phyloP scores from a whole-genome alignment of 495 filamentous ascomycete genomes.

The Hypoxylon trugodes region DNA sequence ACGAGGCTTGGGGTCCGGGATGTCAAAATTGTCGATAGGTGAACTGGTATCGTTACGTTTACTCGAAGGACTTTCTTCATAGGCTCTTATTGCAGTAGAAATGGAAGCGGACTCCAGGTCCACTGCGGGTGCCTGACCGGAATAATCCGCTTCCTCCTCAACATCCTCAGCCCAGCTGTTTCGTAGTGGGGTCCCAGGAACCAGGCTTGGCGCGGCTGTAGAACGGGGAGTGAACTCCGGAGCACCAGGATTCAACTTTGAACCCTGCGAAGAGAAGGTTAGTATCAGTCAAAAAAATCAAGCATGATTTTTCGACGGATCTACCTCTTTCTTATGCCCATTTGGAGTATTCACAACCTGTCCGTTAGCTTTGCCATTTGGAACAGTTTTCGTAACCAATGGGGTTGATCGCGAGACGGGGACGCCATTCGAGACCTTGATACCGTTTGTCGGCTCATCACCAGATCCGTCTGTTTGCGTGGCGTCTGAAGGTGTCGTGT shows the following conservation, averaged over 20 bases:
- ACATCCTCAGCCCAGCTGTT: slow-evolving; percentile 46
- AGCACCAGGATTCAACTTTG: slow-evolving; percentile 62
- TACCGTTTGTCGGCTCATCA: slow-evolving; percentile 42
- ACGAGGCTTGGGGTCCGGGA: slow-evolving; percentile 34
- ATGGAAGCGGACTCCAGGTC: slow-evolving; percentile 29
- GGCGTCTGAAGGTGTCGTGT: slow-evolving; percentile 15
- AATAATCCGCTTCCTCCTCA: slow-evolving; percentile 30
- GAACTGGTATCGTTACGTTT: slow-evolving; percentile 27
- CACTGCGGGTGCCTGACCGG: not conserved
- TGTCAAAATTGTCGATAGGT: slow-evolving; percentile 17
- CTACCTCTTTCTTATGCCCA: slow-evolving; percentile 58
- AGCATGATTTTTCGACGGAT: slow-evolving; percentile 53
- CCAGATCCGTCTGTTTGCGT: slow-evolving; percentile 41
- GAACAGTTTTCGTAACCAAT: slow-evolving; percentile 7
- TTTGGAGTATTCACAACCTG: slow-evolving; percentile 41
- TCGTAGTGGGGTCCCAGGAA: slow-evolving; percentile 30
- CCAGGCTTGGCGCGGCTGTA: slow-evolving; percentile 24
- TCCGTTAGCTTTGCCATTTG: slow-evolving; percentile 27
- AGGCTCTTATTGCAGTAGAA: slow-evolving; percentile 29
- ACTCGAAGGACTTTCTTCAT: slow-evolving; percentile 15
- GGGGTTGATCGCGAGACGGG: slow-evolving; percentile 7
- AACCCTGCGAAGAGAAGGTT: slow-evolving; percentile 54
- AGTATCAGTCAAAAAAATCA: slow-evolving; percentile 54
- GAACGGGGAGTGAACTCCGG: slow-evolving; percentile 62
- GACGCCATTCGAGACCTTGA: slow-evolving; percentile 39